Percentiles rank a stretch among this genome's conserved stretches.
These are phyloP conservation scores for Laburnicola sp. DNA, from an alignment of 2,329 filamentous ascomycete genomes.

Conservation along the genomic window DNA sequence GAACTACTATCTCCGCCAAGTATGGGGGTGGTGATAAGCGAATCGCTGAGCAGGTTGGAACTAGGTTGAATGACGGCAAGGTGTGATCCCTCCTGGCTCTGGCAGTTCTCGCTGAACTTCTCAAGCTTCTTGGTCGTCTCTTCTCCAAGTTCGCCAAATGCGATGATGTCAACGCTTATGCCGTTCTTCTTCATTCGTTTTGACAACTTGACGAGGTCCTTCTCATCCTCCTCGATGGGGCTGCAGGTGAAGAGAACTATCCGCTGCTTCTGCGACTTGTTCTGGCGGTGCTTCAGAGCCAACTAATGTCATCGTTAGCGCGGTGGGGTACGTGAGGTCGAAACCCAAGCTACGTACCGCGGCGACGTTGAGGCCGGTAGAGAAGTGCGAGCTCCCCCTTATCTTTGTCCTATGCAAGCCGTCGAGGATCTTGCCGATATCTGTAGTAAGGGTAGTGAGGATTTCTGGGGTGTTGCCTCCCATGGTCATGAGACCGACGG, in stretches of 20 bases:
- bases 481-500: constrained; percentile 98
- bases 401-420: constrained; percentile 83
- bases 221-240: constrained; percentile 85
- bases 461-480: constrained; percentile 97
- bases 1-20: constrained; percentile 76
- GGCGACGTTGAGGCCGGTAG: constrained; percentile 93
- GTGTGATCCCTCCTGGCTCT: constrained; percentile 84
- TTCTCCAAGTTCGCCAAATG: constrained; percentile 91
- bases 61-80: constrained; percentile 89
- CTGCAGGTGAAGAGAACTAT: constrained; percentile 98
- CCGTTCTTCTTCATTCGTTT: constrained; percentile 99
- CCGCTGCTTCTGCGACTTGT: constrained; percentile 93
- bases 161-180: constrained; percentile 89
- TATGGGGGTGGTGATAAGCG: constrained; percentile 86
- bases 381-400: constrained; percentile 81
- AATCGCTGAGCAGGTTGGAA: constrained; percentile 88
- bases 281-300: constrained; percentile 95
- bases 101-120: constrained; percentile 91
- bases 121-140: constrained; percentile 87
- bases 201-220: constrained; percentile 82
- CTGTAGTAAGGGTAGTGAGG: constrained; percentile 91
- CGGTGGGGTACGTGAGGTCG: constrained; percentile 73
- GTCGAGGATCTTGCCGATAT: constrained; percentile 93
- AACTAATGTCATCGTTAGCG: constrained; percentile 60
- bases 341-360: constrained; percentile 75